Percentiles rank a stretch among this genome's conserved stretches.
phyloP scores from a whole-genome alignment of 306 rosid species.

The Dryas alaskensis region DNA sequence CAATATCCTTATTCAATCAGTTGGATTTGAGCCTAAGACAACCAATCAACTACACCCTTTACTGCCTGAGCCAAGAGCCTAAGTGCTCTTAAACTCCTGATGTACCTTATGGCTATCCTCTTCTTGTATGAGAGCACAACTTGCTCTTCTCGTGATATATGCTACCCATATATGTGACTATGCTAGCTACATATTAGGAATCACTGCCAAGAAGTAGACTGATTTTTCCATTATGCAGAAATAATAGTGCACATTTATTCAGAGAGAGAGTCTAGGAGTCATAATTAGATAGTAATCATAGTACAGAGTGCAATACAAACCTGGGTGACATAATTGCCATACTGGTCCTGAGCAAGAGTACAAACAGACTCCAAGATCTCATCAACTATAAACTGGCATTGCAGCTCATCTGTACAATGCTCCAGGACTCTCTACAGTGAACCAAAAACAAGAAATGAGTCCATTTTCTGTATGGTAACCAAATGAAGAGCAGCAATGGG shows the following conservation, averaged over 20 bases:
- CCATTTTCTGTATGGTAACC: background rate
- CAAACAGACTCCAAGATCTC: conserved; percentile 56
- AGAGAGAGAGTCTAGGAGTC: background rate
- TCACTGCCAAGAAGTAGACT: background rate
- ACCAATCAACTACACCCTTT: background rate
- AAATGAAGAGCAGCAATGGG: background rate
- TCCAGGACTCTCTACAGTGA: conserved; percentile 59
- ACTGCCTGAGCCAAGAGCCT: background rate
- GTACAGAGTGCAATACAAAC: conserved; percentile 24
- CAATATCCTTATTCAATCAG: background rate
- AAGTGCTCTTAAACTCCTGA: background rate
- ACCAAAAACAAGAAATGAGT: conserved; percentile 17
- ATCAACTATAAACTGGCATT: conserved; percentile 50
- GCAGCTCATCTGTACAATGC: conserved; percentile 52
- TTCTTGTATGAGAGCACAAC: background rate
- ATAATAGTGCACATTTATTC: background rate
- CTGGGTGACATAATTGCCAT: conserved; percentile 73
- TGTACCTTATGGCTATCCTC: background rate
- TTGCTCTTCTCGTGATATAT: background rate
- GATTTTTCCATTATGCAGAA: background rate
- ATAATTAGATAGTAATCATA: background rate
- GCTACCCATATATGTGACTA: background rate
- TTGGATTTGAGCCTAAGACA: background rate
- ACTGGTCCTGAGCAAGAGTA: conserved; percentile 65
- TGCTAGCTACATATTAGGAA: background rate